Evolutionary conservation across 106 monocot genomes (phyloP).

Genomic region (Triglochin maritima): DNA sequence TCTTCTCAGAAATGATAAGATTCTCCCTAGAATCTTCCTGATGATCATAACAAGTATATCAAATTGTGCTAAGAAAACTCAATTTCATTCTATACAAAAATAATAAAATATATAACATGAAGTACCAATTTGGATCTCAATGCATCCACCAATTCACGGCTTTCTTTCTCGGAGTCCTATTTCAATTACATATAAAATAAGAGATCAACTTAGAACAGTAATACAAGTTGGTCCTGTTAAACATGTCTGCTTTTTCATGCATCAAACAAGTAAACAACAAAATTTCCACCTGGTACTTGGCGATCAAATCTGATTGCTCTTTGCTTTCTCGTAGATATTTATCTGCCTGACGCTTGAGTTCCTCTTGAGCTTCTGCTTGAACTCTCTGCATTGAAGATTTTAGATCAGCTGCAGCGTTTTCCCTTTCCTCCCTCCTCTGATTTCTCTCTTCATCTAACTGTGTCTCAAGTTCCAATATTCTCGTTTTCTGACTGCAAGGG

Average conservation of each 20-base stretch:
- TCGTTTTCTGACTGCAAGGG: conserved; percentile 56
- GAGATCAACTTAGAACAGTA: neutral
- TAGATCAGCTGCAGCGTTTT: conserved; percentile 68
- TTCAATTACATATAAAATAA: conserved; percentile 2
- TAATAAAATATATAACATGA: neutral
- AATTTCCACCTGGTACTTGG: conserved; percentile 61
- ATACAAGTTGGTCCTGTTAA: no score
- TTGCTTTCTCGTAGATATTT: conserved; percentile 43
- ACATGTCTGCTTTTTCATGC: no score
- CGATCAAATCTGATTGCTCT: conserved; percentile 79
- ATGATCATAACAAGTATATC: neutral
- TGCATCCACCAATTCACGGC: conserved; percentile 59
- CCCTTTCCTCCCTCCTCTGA: conserved; percentile 70
- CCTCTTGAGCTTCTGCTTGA: conserved; percentile 74
- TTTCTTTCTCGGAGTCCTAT: conserved; percentile 86
- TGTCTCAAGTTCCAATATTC: conserved; percentile 69
- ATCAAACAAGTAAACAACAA: no score
- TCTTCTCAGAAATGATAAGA: conserved; percentile 73
- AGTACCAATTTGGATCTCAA: conserved; percentile 79
- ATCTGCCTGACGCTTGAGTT: conserved; percentile 71
- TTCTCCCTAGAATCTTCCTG: conserved; percentile 91
- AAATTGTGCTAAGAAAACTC: no score
- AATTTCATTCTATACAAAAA: no score
- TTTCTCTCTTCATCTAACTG: conserved; percentile 84
- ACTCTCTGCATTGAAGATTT: conserved; percentile 71